phyloP scores from a whole-genome alignment of 768 basidiomycete genomes.

The Gloeopeniophorella convolvens region DNA sequence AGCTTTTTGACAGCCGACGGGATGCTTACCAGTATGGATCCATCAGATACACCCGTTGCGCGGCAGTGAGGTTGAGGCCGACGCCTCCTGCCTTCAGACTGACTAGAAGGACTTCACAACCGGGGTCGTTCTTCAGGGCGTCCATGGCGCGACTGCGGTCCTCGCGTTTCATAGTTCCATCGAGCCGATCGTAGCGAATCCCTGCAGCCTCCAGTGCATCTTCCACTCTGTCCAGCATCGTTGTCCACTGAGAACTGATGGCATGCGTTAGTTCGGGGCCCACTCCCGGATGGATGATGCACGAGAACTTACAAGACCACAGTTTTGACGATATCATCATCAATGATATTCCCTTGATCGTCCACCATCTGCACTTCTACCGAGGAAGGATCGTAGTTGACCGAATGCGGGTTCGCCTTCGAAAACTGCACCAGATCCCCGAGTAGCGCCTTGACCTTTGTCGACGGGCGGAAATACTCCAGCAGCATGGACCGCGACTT shows the following conservation, averaged over 20 bases:
- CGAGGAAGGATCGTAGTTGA: slow-evolving; percentile 74
- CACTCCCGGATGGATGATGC: slow-evolving; percentile 10
- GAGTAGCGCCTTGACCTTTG: slow-evolving; percentile 83
- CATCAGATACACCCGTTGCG: slow-evolving; percentile 91
- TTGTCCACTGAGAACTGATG: slow-evolving; percentile 85
- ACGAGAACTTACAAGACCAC: slow-evolving; percentile 80
- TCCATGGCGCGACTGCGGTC: slow-evolving; percentile 92
- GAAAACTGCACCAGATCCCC: slow-evolving; percentile 78
- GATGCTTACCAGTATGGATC: slow-evolving; percentile 84
- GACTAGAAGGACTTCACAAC: slow-evolving; percentile 89
- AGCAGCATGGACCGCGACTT: slow-evolving; percentile 43
- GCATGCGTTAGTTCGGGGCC: neutral
- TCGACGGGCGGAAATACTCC: slow-evolving; percentile 68
- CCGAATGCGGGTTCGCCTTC: slow-evolving; percentile 75
- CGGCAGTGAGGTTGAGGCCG: slow-evolving; percentile 91
- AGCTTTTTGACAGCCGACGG: neutral
- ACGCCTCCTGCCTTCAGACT: slow-evolving; percentile 97
- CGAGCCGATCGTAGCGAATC: slow-evolving; percentile 87
- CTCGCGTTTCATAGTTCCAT: slow-evolving; percentile 97
- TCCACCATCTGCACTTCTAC: slow-evolving; percentile 77
- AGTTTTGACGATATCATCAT: slow-evolving; percentile 75
- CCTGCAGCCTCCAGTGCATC: slow-evolving; percentile 77
- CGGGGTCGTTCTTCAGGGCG: slow-evolving; percentile 80
- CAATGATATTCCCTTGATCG: slow-evolving; percentile 58
- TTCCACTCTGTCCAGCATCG: slow-evolving; percentile 90